Conservation (phyloP, 305 asterid species). For the Fraxinus sp. region DNA sequence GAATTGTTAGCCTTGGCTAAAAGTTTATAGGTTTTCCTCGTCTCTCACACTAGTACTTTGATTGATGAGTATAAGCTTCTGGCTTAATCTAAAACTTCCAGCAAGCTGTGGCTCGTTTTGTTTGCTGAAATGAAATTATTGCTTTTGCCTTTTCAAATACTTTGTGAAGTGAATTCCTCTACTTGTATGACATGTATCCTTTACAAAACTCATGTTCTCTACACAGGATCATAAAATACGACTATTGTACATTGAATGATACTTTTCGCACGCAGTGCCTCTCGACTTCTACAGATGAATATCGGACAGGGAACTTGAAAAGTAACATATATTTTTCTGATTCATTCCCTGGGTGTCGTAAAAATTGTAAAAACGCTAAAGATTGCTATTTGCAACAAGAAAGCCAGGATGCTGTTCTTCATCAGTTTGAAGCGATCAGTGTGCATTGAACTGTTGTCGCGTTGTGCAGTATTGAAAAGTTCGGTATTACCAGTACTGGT, state of each 20-base stretch:
- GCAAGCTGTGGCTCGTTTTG: background rate
- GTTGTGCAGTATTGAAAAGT: slow-evolving; percentile 42
- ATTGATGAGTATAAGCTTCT: background rate
- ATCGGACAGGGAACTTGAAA: background rate
- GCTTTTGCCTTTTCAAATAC: background rate
- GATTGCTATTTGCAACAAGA: slow-evolving; percentile 35
- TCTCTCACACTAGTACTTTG: background rate
- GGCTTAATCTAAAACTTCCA: background rate
- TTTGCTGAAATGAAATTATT: background rate
- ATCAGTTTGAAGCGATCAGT: slow-evolving; percentile 18
- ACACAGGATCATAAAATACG: background rate
- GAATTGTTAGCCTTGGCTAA: background rate
- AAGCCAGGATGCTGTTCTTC: slow-evolving; percentile 14
- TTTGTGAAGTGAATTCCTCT: background rate
- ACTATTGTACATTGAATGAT: background rate
- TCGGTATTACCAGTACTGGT: slow-evolving; percentile 43
- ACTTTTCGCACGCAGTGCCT: background rate
- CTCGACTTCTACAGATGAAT: background rate
- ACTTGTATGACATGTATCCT: background rate
- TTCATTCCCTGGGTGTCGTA: slow-evolving; percentile 17
- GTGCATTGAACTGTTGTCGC: slow-evolving; percentile 24
- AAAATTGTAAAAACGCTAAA: slow-evolving; percentile 26
- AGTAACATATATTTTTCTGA: background rate
- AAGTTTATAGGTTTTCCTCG: background rate
- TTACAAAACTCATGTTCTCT: background rate